Evolutionary conservation across 202 grass and related monocot genomes (phyloP).

Genomic region (Brachypodium distachyon): DNA sequence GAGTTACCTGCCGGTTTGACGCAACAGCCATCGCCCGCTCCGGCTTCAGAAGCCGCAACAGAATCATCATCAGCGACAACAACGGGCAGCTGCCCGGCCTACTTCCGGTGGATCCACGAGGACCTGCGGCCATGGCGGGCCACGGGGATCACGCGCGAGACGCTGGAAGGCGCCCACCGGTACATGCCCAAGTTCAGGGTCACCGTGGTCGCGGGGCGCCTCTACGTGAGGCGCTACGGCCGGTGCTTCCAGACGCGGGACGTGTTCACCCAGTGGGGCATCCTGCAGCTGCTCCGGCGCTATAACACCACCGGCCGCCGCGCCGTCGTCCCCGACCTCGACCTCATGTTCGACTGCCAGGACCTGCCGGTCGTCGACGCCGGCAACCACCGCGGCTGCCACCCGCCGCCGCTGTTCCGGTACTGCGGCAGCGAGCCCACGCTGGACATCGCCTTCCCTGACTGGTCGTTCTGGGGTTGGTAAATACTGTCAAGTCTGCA

Average conservation of each 20-base stretch:
- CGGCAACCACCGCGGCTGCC: not conserved
- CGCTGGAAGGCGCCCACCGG: conserved; percentile 31
- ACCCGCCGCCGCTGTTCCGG: conserved; percentile 44
- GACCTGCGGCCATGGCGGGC: conserved; percentile 62
- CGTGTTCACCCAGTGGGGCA: conserved; percentile 69
- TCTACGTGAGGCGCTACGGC: conserved; percentile 43
- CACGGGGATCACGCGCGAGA: conserved; percentile 43
- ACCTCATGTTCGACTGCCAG: conserved; percentile 74
- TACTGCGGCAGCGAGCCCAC: conserved; percentile 46
- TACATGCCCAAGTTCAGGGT: conserved; percentile 42
- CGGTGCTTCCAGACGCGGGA: conserved; percentile 55
- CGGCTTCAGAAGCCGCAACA: not conserved
- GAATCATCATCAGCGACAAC: not conserved
- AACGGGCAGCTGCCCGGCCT: conserved; percentile 48
- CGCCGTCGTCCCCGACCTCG: conserved; percentile 75
- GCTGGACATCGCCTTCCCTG: conserved; percentile 63
- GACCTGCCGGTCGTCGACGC: conserved; percentile 37
- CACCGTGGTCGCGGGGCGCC: conserved; percentile 34
- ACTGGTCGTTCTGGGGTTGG: conserved; percentile 95
- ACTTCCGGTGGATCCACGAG: conserved; percentile 87
- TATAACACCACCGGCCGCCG: conserved; percentile 47
- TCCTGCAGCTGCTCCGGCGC: conserved; percentile 70
- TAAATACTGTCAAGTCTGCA: conserved; percentile 9
- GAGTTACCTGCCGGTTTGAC: not conserved
- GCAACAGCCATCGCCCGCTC: not conserved